Percentiles rank a stretch among this genome's conserved stretches.
Conservation (phyloP, 331 rosid genomes). For the Quercus lobata region DNA sequence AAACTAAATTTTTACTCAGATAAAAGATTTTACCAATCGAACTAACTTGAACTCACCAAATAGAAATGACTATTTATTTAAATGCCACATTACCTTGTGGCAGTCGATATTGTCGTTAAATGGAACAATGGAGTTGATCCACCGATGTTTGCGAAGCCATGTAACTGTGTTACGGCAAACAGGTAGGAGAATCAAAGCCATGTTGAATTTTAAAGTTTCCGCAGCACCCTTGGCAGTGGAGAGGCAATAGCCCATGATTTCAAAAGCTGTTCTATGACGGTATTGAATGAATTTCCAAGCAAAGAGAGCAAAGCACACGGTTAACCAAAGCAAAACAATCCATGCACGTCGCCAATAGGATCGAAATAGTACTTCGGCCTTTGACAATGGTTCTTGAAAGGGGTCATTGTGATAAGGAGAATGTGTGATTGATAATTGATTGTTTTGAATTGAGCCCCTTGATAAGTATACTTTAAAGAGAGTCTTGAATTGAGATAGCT, state of each 20-base stretch:
- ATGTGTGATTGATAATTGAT: conserved; percentile 6
- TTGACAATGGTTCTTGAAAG: conserved; percentile 44
- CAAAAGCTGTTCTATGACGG: conserved; percentile 50
- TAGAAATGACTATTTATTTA: too few relatives aligned
- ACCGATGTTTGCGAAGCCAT: conserved; percentile 48
- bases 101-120: conserved; percentile 74
- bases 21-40: too few relatives aligned
- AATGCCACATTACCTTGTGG: conserved; percentile 50
- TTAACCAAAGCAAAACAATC: conserved; percentile 61
- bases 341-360: conserved; percentile 70
- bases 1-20: too few relatives aligned
- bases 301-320: conserved; percentile 46
- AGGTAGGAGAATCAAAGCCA: conserved; percentile 77
- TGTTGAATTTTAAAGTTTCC: conserved; percentile 80
- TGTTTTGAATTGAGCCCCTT: conserved; percentile 24
- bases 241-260: conserved; percentile 84
- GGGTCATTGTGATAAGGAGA: conserved; percentile 2
- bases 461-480: conserved; percentile 42
- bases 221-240: conserved; percentile 91
- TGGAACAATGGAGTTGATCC: conserved; percentile 53
- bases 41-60: too few relatives aligned
- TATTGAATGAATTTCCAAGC: conserved; percentile 79
- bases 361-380: conserved; percentile 57
- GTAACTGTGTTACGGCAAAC: conserved; percentile 72
- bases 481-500: conserved; percentile 55